Evolutionary conservation across 768 basidiomycete species (phyloP), one percentile per base, ranked within the genome.

Genomic region (Xerocomus spinulosus): DNA sequence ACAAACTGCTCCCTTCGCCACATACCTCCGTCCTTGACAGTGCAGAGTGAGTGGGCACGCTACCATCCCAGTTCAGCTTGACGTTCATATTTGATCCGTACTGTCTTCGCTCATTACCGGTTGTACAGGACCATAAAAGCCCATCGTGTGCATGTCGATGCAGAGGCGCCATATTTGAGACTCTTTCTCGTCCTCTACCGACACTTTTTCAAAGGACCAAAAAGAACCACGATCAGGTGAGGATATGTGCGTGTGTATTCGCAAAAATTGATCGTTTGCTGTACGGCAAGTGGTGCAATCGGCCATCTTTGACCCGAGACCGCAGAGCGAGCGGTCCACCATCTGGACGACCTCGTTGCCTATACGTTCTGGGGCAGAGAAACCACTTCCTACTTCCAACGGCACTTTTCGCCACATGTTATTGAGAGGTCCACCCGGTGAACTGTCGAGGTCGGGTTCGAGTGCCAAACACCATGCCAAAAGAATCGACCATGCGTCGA

Each of bases 151-250:
- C 42, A 26, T 12, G 20, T 10, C 34, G 24, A 32, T 50, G 26
- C 44, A 38, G 14, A 49, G 46, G 4, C 28, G 37, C 18, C 41
- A 30, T 3, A 30, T 41, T 20, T 35, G 32, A 9, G 30, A 46
- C 20, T 14, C 41, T 3, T 18, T 28, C 26, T 28, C 26, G n/a
- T n/a, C 44, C 8, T 25, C 39, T 5, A 6, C 24, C 4, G 39
- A 37, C 26, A 9, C n/a, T 21, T 7, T 24, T 10, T n/a, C 10
- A 8, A 17, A 17, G 26, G 7, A 28, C 20, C 29, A 35, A 10
- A 36, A 29, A 14, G 45, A 37, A n/a, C 8, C 32, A 13, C 46
- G 8, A 7, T 18, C 30, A 52, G 54, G 59, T 60, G 23, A 47
- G 56, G 7, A 18, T 10, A 1, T 21, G 6, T 2, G 4, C 15